Evolutionary conservation across 768 basidiomycete genomes (phyloP), one percentile per base, ranked within the genome.

Genomic region (Mycena olivaceomarginata): DNA sequence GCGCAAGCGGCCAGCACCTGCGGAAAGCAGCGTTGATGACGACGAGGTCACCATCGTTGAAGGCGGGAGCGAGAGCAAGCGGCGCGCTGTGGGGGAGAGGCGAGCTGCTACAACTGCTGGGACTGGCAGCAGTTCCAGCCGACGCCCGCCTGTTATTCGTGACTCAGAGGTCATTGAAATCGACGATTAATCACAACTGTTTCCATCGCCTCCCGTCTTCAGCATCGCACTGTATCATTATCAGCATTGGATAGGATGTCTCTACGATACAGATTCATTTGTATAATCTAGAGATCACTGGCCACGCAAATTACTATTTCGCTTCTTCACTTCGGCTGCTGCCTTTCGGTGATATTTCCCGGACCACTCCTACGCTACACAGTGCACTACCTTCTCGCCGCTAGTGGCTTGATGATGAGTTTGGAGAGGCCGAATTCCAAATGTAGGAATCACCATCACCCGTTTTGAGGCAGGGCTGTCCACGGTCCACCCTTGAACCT

Each of bases 131-230:
- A 72, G 76, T 37, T 72, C 75, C 15, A 72, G 45, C n/a, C 68
- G 68, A 75, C 74, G 73, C 8, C 72, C 76, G 46, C 53, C 75
- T 51, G 56, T 80, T 22, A 43, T 74, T 20, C 77, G 75, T 1
- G 85, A 82, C 31, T 31, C 31, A 18, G 90, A 91, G 9, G 86
- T 91, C 7, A 91, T 91, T 69, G 84, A 90, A 43, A 86, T 91
- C 56, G 88, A 85, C 51, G 88, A 85, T 60, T 86, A 87, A 80
- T 86, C 83, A 62, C 22, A 25, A 11, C 20, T 45, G 41, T 65
- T 53, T 25, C 48, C 20, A 31, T 31, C 31, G 20, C 10, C 37
- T 12, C 46, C n/a, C 12, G 2, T 31, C 39, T 11, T 60, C 60
- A 18, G 73, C 73, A 74, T 67, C 13, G 56, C 56, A 74, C 15